A percentile compares a stretch with the other conserved stretches of the same genome.
Conservation (phyloP, 1,284 basidiomycete genomes). For the Fomitopsis pinicola region DNA sequence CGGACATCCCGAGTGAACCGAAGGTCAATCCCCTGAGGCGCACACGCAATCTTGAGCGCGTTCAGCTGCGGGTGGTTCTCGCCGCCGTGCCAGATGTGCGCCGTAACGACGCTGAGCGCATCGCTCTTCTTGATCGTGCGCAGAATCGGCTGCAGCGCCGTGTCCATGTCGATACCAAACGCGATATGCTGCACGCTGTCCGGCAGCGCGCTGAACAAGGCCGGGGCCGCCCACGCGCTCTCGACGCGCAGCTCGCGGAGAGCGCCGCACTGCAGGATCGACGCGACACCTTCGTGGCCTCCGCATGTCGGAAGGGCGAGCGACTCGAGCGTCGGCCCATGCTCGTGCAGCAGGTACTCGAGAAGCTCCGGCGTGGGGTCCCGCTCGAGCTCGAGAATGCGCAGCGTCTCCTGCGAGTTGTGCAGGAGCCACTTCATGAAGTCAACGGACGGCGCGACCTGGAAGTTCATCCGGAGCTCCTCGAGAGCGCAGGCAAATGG, state of each 20-base stretch:
- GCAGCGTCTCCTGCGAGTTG: slow-evolving; percentile 44
- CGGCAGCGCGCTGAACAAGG: slow-evolving; percentile 48
- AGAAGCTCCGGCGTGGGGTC: slow-evolving; percentile 51
- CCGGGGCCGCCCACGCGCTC: slow-evolving; percentile 39
- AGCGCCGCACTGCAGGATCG: slow-evolving; percentile 41
- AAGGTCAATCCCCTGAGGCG: slow-evolving; percentile 22
- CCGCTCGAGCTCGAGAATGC: slow-evolving; percentile 50
- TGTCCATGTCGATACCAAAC: slow-evolving; percentile 53
- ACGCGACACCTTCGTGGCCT: slow-evolving; percentile 41
- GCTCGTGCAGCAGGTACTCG: slow-evolving; percentile 45
- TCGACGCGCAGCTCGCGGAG: slow-evolving; percentile 52
- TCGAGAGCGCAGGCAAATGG: slow-evolving; percentile 44
- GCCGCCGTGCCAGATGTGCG: slow-evolving; percentile 25
- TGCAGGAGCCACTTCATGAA: slow-evolving; percentile 68
- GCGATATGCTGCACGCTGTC: slow-evolving; percentile 47
- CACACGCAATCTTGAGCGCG: slow-evolving; percentile 25
- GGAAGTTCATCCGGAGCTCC: slow-evolving; percentile 57
- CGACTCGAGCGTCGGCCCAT: slow-evolving; percentile 44
- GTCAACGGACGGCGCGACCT: slow-evolving; percentile 50
- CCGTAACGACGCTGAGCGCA: slow-evolving; percentile 19
- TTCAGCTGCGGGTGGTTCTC: slow-evolving; percentile 21
- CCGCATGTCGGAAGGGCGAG: slow-evolving; percentile 53
- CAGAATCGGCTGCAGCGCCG: slow-evolving; percentile 46
- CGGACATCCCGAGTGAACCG: slow-evolving; percentile 19
- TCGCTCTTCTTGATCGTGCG: slow-evolving; percentile 21